Evolutionary conservation across 306 rosid genomes (phyloP), one percentile per base, ranked within the genome.

Genomic region (Herpetospermum pedunculosum): DNA sequence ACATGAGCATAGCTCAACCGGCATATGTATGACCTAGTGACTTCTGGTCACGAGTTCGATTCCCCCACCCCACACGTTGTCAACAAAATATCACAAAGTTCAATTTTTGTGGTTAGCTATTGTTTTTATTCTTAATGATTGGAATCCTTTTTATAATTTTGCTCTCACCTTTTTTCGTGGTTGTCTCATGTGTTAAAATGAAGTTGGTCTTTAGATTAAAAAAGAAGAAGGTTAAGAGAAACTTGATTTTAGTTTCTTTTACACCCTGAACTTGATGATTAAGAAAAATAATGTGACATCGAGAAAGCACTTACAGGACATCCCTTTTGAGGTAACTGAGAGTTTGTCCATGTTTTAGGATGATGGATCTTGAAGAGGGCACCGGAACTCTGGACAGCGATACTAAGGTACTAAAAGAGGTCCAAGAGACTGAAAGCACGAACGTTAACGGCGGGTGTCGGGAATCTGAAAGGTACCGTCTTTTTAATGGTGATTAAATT

Each of bases 311-410:
- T 41, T 44, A 8, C 23, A 8, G 8, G 73, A n/a, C 73, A 44
- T 44, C 38, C 38, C 32, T 26, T 38, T 43, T 68, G n/a, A 68
- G 73, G 15, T 69, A 64, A 26, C 43, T 44, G 54, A 69, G 11
- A 14, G 15, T 29, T 29, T 29, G 25, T 68, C 25, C 37, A 41
- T 55, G 35, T 82, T 71, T 74, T 72, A 93, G 95, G 80, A 72
- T 89, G 87, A 77, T 76, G 84, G 86, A 89, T 69, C 99, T 89
- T 59, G 95, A 86, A 83, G 96, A 88, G 80, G 60, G 81, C 78
- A 86, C 95, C 0, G 89, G 96, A 79, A 80, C 85, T 13, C 89
- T 85, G 76, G 95, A 91, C 65, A 77, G 82, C 32, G 97, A 94
- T 80, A 64, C 59, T 50, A 78, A 81, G 76, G 79, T 91, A 76